These are phyloP conservation scores for Letharia columbiana DNA, from an alignment of 495 filamentous ascomycete genomes.

Conservation along the genomic window DNA sequence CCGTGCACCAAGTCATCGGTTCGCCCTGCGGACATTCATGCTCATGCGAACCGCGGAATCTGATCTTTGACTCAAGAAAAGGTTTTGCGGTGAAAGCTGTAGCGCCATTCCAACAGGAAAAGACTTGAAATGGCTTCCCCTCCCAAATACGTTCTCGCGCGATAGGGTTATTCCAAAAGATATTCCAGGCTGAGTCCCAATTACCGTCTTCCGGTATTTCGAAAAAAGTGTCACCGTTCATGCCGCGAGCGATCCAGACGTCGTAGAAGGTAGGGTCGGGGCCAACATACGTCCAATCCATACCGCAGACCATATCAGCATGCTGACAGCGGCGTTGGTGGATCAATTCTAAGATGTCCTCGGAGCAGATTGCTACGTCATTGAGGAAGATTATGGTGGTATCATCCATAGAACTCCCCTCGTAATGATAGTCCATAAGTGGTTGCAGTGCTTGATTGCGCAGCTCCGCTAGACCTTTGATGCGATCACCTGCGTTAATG, in stretches of 20 bases:
- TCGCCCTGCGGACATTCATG: not conserved
- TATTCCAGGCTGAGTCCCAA: slow-evolving; percentile 36
- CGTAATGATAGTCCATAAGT: slow-evolving; percentile 22
- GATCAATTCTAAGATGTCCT: slow-evolving; percentile 46
- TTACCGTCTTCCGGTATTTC: slow-evolving; percentile 38
- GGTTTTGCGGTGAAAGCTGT: slow-evolving; percentile 31
- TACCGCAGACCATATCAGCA: slow-evolving; percentile 46
- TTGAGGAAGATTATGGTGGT: slow-evolving; percentile 43
- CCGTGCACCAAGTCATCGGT: not conserved
- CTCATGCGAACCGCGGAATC: slow-evolving; percentile 29
- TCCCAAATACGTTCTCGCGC: slow-evolving; percentile 23
- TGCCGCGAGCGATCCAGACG: slow-evolving; percentile 41
- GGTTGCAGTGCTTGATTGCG: slow-evolving; percentile 41
- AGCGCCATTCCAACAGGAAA: slow-evolving; percentile 47
- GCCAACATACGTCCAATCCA: slow-evolving; percentile 43
- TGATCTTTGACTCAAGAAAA: slow-evolving; percentile 28
- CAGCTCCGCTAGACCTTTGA: slow-evolving; percentile 35
- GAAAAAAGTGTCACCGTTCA: slow-evolving; percentile 44
- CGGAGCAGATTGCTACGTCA: slow-evolving; percentile 41
- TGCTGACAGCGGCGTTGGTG: slow-evolving; percentile 36
- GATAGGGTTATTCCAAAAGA: slow-evolving; percentile 17
- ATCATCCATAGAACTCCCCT: slow-evolving; percentile 19
- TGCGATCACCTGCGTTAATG: slow-evolving; percentile 27
- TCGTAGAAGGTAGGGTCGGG: slow-evolving; percentile 42
- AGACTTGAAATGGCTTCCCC: slow-evolving; percentile 43